Evolutionary conservation across 2,329 filamentous ascomycete genomes (phyloP).

Genomic region (Colletotrichum gloeosporioides): DNA sequence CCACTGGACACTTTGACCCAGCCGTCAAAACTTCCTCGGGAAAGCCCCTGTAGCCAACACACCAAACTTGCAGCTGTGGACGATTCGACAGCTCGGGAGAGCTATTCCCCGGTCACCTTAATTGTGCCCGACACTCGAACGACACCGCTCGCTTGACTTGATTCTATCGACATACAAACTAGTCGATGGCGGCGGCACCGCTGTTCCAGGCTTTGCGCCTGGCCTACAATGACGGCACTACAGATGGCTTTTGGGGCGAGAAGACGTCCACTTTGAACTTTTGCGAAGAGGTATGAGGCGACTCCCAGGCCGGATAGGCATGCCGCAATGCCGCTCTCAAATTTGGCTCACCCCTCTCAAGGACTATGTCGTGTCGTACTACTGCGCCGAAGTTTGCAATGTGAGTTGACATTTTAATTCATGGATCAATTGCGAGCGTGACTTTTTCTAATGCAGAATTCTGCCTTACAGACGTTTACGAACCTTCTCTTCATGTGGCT

Average conservation of each 20-base stretch:
- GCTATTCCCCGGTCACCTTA: neutral
- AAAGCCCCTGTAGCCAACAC: neutral
- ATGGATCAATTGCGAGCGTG: neutral
- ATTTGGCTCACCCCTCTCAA: conserved; percentile 25
- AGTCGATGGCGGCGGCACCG: conserved; percentile 2
- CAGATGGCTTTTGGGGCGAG: conserved; percentile 67
- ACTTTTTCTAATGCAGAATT: neutral
- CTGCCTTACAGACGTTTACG: conserved; percentile 66
- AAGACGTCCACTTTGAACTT: conserved; percentile 78
- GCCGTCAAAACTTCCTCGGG: neutral
- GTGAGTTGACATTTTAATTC: conserved; percentile 29
- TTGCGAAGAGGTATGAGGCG: conserved; percentile 74
- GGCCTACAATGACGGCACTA: conserved; percentile 13
- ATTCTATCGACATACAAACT: neutral
- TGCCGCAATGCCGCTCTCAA: neutral
- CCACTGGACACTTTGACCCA: neutral
- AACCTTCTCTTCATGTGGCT: conserved; percentile 84
- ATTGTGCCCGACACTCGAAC: neutral
- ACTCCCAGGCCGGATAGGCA: conserved; percentile 4
- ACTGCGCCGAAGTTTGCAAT: conserved; percentile 79
- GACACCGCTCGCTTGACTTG: neutral
- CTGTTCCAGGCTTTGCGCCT: conserved; percentile 9
- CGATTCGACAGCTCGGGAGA: neutral
- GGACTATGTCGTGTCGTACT: conserved; percentile 74
- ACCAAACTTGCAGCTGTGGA: neutral